Conservation (phyloP, 805 yeast species). For the Scheffersomyces stipitis region DNA sequence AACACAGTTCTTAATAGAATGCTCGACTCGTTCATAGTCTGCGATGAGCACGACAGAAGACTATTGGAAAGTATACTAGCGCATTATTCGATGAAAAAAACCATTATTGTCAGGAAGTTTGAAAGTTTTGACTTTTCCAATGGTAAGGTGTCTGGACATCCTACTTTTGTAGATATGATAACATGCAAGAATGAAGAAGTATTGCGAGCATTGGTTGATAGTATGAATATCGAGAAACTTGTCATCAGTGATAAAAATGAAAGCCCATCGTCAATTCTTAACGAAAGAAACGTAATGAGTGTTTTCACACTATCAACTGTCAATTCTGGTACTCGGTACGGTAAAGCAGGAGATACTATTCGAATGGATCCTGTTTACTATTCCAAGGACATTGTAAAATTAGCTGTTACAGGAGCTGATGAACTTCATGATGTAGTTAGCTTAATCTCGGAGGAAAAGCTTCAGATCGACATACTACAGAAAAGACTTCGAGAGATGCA, state of each 20-base stretch:
- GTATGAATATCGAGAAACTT: constrained; percentile 55
- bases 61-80: constrained; percentile 32
- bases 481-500: constrained; percentile 5
- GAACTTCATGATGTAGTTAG: too few species aligned
- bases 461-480: constrained; percentile 2
- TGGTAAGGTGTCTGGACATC: constrained; percentile 42
- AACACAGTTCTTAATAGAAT: constrained; percentile 53
- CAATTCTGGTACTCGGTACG: constrained; percentile 46
- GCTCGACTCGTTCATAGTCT: constrained; percentile 66
- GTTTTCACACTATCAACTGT: constrained; percentile 44
- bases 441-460: too few species aligned
- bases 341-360: constrained; percentile 42
- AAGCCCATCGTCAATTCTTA: constrained; percentile 47
- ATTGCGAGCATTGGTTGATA: constrained; percentile 64
- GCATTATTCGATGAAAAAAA: constrained; percentile 23
- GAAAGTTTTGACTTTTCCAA: constrained; percentile 56
- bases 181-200: constrained; percentile 54
- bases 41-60: constrained; percentile 57
- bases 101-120: constrained; percentile 50
- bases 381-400: constrained; percentile 25
- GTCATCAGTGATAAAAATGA: constrained; percentile 51
- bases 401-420: too few species aligned
- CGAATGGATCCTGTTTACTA: constrained; percentile 56
- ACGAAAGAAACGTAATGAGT: constrained; percentile 36
- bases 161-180: constrained; percentile 61